A percentile compares a stretch with the other conserved stretches of the same genome.
These are phyloP conservation scores for Chrysanthemum makinoi DNA, from an alignment of 129 eudicot species.

Conservation along the genomic window DNA sequence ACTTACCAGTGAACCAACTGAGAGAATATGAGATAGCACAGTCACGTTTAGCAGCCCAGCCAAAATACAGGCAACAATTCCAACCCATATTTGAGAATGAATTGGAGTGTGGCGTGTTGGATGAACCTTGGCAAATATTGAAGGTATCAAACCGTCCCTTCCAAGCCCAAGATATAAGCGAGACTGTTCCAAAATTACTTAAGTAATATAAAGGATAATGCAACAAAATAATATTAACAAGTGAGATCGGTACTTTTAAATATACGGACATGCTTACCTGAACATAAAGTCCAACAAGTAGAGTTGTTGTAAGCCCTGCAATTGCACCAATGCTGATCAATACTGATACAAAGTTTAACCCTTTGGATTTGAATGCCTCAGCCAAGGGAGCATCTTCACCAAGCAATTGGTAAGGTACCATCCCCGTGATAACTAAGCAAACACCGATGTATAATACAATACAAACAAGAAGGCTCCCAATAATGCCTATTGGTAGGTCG, in stretches of 20 bases:
- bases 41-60: slow-evolving; percentile 81
- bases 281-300: slow-evolving; percentile 94
- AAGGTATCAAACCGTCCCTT: slow-evolving; percentile 92
- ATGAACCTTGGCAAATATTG: slow-evolving; percentile 78
- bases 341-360: slow-evolving; percentile 73
- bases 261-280: slow-evolving; percentile 48
- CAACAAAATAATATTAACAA: neutral
- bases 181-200: slow-evolving; percentile 53
- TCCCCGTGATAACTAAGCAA: slow-evolving; percentile 95
- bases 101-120: slow-evolving; percentile 88
- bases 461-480: slow-evolving; percentile 91
- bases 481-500: slow-evolving; percentile 91
- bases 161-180: slow-evolving; percentile 97
- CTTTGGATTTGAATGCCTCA: slow-evolving; percentile 85
- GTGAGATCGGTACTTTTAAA: neutral
- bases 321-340: slow-evolving; percentile 94
- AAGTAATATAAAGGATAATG: neutral
- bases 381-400: slow-evolving; percentile 99
- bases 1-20: slow-evolving; percentile 94
- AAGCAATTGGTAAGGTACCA: slow-evolving; percentile 81
- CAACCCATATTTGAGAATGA: slow-evolving; percentile 97
- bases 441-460: slow-evolving; percentile 74
- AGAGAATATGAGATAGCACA: slow-evolving; percentile 86
- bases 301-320: slow-evolving; percentile 97
- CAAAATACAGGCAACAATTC: slow-evolving; percentile 75